Conservation (phyloP, 768 basidiomycete genomes). For the Udeniomyces megalosporus region DNA sequence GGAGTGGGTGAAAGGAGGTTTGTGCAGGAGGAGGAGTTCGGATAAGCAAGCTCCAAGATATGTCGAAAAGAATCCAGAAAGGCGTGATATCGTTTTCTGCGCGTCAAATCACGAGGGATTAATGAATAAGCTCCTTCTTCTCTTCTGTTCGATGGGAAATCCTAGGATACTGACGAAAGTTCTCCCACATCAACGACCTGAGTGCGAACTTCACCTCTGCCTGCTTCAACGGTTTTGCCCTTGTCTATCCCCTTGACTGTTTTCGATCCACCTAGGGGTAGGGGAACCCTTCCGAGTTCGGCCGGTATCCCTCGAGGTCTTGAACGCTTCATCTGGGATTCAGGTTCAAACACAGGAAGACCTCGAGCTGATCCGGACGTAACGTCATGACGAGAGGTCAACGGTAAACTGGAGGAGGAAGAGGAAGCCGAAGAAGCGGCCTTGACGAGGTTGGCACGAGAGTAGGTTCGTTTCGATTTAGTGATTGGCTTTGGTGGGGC, state of each 20-base stretch:
- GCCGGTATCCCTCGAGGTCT: neutral
- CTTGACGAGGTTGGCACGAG: too few relatives aligned
- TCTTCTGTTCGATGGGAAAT: too few relatives aligned
- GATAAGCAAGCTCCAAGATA: constrained; percentile 10
- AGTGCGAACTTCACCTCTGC: neutral
- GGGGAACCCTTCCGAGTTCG: neutral
- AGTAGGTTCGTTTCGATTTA: too few relatives aligned
- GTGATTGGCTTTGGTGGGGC: too few relatives aligned
- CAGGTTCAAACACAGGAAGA: neutral
- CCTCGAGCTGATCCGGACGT: neutral
- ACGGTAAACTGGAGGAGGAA: neutral
- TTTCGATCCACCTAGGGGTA: neutral
- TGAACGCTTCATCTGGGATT: neutral
- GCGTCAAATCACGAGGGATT: neutral
- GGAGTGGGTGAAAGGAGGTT: neutral
- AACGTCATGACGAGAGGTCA: neutral
- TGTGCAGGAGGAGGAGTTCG: neutral
- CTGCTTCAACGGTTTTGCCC: neutral
- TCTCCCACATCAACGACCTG: neutral
- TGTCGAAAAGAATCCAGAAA: constrained; percentile 1
- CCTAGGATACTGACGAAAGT: neutral
- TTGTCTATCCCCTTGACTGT: neutral
- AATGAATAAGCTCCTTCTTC: too few relatives aligned
- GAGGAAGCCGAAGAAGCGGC: too few relatives aligned
- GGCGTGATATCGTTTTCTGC: constrained; percentile 2